These are phyloP conservation scores for Zea mays DNA, from an alignment of 176 grass and related monocot genomes.

Conservation along the genomic window Zm-B73-REFERENCE-NAM-5.0 NC_050096.1:24608001-24608500, in stretches of 20 bases:
- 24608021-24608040: not conserved
- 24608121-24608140: not conserved
- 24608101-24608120: not conserved
- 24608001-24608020: no score
- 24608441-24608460: no score
- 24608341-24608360: constrained; percentile 22
- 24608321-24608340: not conserved
- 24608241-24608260: constrained; percentile 36
- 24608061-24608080: not conserved
- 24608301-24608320: not conserved
- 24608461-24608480: no score
- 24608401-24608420: no score
- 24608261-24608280: not conserved
- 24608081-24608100: not conserved
- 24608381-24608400: no score
- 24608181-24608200: constrained; percentile 35
- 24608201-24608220: not conserved
- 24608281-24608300: not conserved
- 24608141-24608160: not conserved
- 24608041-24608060: not conserved
- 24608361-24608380: no score
- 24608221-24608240: not conserved
- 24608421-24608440: no score
- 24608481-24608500: no score
- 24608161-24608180: not conserved